Conservation (phyloP, 768 basidiomycete genomes). For the Lepiota brunneoincarnata region DNA sequence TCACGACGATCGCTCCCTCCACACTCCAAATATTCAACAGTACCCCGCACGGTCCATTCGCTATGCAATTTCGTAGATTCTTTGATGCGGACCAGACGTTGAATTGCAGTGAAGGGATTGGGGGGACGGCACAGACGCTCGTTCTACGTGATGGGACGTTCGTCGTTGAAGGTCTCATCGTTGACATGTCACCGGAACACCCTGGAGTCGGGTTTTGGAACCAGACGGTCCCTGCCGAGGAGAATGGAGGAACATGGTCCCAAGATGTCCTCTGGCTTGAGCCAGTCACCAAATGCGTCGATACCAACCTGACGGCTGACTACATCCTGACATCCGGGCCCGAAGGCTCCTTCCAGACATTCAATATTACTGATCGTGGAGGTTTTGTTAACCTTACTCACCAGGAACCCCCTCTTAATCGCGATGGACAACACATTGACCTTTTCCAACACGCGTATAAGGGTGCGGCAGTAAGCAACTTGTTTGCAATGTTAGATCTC, state of each 20-base stretch:
- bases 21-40: conserved; percentile 17
- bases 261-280: conserved; percentile 23
- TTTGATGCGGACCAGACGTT: conserved; percentile 13
- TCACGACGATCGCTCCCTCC: conserved; percentile 14
- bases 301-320: conserved; percentile 21
- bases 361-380: conserved; percentile 18
- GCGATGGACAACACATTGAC: conserved; percentile 20
- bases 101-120: conserved; percentile 9
- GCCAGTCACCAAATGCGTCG: conserved; percentile 20
- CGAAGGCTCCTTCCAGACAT: neutral
- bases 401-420: conserved; percentile 12
- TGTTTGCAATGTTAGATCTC: conserved; percentile 12
- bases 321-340: conserved; percentile 11
- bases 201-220: conserved; percentile 14
- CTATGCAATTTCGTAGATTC: conserved; percentile 20
- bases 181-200: conserved; percentile 17
- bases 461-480: conserved; percentile 20
- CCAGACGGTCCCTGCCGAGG: neutral
- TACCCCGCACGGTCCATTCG: conserved; percentile 19
- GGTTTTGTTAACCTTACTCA: conserved; percentile 17
- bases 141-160: conserved; percentile 19
- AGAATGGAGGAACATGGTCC: conserved; percentile 17
- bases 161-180: conserved; percentile 16
- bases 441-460: conserved; percentile 20
- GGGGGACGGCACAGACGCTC: conserved; percentile 15